phyloP scores from a whole-genome alignment of 2,329 filamentous ascomycete genomes.

The Thielaviopsis musarum region DNA sequence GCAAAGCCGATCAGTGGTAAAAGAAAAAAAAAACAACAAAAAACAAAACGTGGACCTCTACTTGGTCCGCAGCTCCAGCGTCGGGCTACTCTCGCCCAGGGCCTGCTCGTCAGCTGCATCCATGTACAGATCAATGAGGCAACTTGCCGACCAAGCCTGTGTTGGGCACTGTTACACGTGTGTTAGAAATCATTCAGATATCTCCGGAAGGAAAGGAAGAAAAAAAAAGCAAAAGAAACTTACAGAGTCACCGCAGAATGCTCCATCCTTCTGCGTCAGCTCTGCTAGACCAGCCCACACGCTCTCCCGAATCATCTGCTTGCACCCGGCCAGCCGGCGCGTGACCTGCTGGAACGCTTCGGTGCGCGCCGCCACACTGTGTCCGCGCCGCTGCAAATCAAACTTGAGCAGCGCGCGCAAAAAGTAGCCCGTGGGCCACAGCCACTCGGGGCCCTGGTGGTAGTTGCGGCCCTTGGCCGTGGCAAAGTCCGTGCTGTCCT shows the following conservation, averaged over 20 bases:
- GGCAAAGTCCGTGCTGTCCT: constrained; percentile 79
- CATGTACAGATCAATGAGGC: constrained; percentile 89
- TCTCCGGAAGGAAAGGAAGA: constrained; percentile 2
- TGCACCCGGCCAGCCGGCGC: constrained; percentile 63
- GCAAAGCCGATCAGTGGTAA: too few species aligned
- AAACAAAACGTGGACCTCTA: background rate
- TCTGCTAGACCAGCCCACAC: constrained; percentile 86
- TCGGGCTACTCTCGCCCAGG: constrained; percentile 10
- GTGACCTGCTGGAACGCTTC: constrained; percentile 95
- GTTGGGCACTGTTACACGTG: constrained; percentile 53
- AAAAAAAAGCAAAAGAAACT: constrained; percentile 22
- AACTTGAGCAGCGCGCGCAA: constrained; percentile 82
- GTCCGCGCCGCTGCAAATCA: constrained; percentile 54
- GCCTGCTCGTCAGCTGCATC: constrained; percentile 50
- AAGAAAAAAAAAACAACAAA: background rate
- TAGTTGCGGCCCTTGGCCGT: constrained; percentile 94
- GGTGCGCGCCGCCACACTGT: constrained; percentile 27
- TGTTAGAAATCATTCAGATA: constrained; percentile 11
- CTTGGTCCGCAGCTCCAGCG: constrained; percentile 3
- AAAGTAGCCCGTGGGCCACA: constrained; percentile 96
- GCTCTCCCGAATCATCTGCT: constrained; percentile 62
- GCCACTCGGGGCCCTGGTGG: constrained; percentile 94
- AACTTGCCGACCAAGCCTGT: constrained; percentile 90
- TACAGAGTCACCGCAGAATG: constrained; percentile 74
- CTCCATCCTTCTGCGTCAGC: constrained; percentile 79